phyloP scores from a whole-genome alignment of 2,329 filamentous ascomycete species.

The Colletotrichum agaves region DNA sequence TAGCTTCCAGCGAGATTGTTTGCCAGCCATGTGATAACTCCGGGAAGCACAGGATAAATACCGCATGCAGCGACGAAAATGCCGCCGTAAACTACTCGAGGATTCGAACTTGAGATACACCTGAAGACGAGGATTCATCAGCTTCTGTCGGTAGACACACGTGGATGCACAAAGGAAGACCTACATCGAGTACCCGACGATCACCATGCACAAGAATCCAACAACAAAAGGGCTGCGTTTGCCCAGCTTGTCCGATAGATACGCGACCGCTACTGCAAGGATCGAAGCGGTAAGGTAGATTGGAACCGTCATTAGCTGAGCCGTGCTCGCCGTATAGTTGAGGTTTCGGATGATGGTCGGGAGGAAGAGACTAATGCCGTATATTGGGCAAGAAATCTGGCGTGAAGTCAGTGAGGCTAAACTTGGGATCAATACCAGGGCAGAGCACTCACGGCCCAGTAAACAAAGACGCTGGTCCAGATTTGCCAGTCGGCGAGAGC shows the following conservation, averaged over 20 bases:
- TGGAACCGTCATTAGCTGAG: slow-evolving; percentile 73
- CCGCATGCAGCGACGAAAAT: slow-evolving; percentile 81
- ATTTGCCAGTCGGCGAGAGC: slow-evolving; percentile 87
- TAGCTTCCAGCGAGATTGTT: slow-evolving; percentile 78
- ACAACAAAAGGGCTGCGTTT: slow-evolving; percentile 67
- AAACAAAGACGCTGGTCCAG: slow-evolving; percentile 68
- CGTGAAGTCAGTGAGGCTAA: neutral
- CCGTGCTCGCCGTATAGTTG: slow-evolving; percentile 65
- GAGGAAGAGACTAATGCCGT: slow-evolving; percentile 68
- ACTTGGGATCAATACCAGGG: too few species aligned
- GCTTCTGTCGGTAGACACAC: neutral
- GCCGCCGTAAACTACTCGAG: slow-evolving; percentile 75
- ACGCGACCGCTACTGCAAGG: slow-evolving; percentile 63
- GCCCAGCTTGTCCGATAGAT: slow-evolving; percentile 63
- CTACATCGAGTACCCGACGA: slow-evolving; percentile 67
- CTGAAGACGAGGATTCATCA: slow-evolving; percentile 47
- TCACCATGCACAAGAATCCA: slow-evolving; percentile 61
- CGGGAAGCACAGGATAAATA: slow-evolving; percentile 83
- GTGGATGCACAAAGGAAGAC: slow-evolving; percentile 24
- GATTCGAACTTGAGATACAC: slow-evolving; percentile 67
- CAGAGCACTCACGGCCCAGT: slow-evolving; percentile 67
- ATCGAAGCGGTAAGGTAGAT: slow-evolving; percentile 72
- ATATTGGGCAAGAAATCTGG: slow-evolving; percentile 63
- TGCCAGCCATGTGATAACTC: slow-evolving; percentile 80
- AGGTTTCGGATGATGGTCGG: slow-evolving; percentile 72